Evolutionary conservation across 129 eudicot genomes (phyloP).

Genomic region (Chrysanthemum lavandulifolium): DNA sequence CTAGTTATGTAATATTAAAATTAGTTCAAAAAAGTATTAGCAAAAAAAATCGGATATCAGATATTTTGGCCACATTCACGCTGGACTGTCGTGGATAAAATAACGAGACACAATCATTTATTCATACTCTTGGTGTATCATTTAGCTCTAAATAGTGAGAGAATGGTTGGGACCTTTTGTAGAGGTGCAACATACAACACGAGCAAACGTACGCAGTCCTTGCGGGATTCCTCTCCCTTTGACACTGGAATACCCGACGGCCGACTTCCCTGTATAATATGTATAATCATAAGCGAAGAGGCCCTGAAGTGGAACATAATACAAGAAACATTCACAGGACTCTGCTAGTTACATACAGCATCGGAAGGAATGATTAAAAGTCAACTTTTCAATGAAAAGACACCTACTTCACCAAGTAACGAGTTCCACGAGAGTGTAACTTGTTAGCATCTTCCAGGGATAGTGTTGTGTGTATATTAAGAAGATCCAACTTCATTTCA

Average conservation of each 20-base stretch:
- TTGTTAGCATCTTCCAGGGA: constrained; percentile 45
- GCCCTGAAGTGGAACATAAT: background rate
- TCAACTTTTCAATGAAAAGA: constrained; percentile 11
- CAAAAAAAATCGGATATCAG: no score
- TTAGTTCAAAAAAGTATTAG: no score
- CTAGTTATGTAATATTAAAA: no score
- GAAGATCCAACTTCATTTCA: constrained; percentile 61
- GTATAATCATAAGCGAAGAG: background rate
- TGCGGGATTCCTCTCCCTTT: constrained; percentile 91
- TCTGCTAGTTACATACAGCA: no score
- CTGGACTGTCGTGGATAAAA: no score
- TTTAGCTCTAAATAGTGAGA: background rate
- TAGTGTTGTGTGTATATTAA: constrained; percentile 42
- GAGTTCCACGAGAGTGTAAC: constrained; percentile 38
- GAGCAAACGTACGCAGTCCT: constrained; percentile 83
- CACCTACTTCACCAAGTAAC: constrained; percentile 67
- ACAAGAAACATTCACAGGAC: background rate
- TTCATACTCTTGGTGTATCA: no score
- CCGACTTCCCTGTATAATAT: constrained; percentile 48
- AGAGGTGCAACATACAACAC: constrained; percentile 63
- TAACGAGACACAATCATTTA: no score
- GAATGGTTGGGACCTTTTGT: constrained; percentile 45
- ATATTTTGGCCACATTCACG: no score
- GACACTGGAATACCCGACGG: constrained; percentile 45
- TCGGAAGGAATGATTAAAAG: background rate